These are phyloP conservation scores for Kwoniella shandongensis DNA, from an alignment of 768 basidiomycete species.

Conservation along the genomic window DNA sequence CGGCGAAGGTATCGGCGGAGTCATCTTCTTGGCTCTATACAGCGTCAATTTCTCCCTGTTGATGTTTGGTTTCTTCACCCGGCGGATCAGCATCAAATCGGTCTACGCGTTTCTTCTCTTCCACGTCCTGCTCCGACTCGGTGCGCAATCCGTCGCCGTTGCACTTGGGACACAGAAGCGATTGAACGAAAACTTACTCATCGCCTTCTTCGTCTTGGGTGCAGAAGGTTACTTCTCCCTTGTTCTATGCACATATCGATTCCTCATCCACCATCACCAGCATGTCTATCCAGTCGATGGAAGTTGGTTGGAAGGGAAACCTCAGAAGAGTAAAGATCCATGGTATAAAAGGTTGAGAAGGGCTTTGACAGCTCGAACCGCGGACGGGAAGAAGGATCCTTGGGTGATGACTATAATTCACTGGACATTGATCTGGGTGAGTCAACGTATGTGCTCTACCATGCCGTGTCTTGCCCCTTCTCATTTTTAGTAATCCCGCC, in stretches of 20 bases:
- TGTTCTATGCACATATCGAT: slow-evolving; percentile 29
- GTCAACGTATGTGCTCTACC: neutral
- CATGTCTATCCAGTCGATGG: slow-evolving; percentile 15
- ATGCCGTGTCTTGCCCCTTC: neutral
- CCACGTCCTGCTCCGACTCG: slow-evolving; percentile 28
- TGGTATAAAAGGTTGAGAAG: slow-evolving; percentile 5
- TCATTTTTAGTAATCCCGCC: neutral
- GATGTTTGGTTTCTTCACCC: slow-evolving; percentile 21
- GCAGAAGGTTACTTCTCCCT: slow-evolving; percentile 37
- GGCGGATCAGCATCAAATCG: slow-evolving; percentile 25
- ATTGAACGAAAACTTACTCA: slow-evolving; percentile 22
- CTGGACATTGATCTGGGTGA: slow-evolving; percentile 18
- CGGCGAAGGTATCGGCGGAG: slow-evolving; percentile 22
- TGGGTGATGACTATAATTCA: slow-evolving; percentile 26
- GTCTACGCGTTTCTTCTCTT: slow-evolving; percentile 31
- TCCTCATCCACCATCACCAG: slow-evolving; percentile 31
- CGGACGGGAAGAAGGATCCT: slow-evolving; percentile 20
- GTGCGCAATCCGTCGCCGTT: slow-evolving; percentile 25
- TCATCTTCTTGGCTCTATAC: slow-evolving; percentile 27
- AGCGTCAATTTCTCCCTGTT: slow-evolving; percentile 21
- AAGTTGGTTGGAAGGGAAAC: slow-evolving; percentile 25
- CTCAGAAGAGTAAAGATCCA: slow-evolving; percentile 20
- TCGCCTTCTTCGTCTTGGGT: slow-evolving; percentile 33
- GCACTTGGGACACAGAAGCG: slow-evolving; percentile 24
- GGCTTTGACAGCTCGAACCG: slow-evolving; percentile 16